phyloP scores from a whole-genome alignment of 2,329 filamentous ascomycete species.

The Fusarium paranaense region DNA sequence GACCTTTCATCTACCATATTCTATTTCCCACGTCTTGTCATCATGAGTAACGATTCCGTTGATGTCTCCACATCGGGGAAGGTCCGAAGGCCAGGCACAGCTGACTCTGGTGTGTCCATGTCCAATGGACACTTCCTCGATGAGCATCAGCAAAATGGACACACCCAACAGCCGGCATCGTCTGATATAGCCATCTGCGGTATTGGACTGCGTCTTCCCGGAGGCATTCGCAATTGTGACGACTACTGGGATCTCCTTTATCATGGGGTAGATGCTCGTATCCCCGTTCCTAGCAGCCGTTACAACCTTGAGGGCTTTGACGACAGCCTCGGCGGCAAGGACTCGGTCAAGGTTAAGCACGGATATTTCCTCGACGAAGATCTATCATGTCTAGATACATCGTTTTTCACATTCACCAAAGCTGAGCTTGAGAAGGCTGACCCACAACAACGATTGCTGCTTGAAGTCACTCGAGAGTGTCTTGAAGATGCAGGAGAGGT shows the following conservation, averaged over 20 bases:
- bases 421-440: slow-evolving; percentile 1
- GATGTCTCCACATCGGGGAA: neutral
- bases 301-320: slow-evolving; percentile 10
- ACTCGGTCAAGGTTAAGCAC: neutral
- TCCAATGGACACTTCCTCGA: neutral
- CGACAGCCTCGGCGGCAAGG: neutral
- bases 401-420: slow-evolving; percentile 3
- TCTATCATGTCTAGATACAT: slow-evolving; percentile 1
- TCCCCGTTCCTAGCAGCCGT: neutral
- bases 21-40: neutral
- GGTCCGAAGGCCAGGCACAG: neutral
- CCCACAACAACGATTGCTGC: slow-evolving; percentile 6
- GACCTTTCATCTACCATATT: neutral
- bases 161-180: neutral
- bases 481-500: slow-evolving; percentile 10
- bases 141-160: neutral
- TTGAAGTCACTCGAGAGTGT: neutral
- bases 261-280: neutral
- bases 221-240: slow-evolving; percentile 4
- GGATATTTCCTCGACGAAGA: slow-evolving; percentile 12
- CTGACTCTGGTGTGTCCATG: neutral
- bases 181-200: slow-evolving; percentile 13
- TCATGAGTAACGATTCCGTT: neutral
- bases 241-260: slow-evolving; percentile 4
- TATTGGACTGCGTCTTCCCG: slow-evolving; percentile 3